Evolutionary conservation across 2,329 filamentous ascomycete species (phyloP).

Genomic region (Cytospora leucostoma): DNA sequence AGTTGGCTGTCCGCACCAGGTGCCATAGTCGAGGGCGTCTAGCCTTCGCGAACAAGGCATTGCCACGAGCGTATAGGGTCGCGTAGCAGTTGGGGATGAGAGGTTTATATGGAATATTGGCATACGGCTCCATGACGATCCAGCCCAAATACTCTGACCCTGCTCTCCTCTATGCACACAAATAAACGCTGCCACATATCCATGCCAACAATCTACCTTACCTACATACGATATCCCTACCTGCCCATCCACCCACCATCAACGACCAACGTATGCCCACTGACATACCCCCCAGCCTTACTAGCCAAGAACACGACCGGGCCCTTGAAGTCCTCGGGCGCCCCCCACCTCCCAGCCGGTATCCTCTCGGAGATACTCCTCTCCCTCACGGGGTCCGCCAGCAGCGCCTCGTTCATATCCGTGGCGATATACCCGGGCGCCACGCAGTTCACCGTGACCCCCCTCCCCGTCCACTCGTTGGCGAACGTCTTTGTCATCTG

Average conservation of each 20-base stretch:
- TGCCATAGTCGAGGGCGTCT: conserved; percentile 59
- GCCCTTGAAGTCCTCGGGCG: conserved; percentile 85
- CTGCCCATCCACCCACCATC: conserved; percentile 94
- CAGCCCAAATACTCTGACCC: too few species aligned
- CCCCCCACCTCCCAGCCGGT: conserved; percentile 81
- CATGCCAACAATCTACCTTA: too few species aligned
- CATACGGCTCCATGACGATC: too few species aligned
- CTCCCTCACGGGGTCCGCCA: conserved; percentile 69
- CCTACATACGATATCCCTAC: too few species aligned
- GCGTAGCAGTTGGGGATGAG: too few species aligned
- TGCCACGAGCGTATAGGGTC: conserved; percentile 52
- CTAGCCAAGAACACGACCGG: conserved; percentile 76
- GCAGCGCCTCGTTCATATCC: conserved; percentile 89
- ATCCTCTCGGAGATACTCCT: conserved; percentile 78
- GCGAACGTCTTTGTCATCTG: conserved; percentile 83
- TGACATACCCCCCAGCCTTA: conserved; percentile 76
- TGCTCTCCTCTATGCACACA: too few species aligned
- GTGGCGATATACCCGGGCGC: conserved; percentile 89
- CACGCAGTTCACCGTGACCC: conserved; percentile 84
- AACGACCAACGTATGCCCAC: conserved; percentile 77
- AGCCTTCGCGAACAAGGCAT: conserved; percentile 57
- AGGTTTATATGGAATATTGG: too few species aligned
- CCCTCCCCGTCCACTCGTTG: conserved; percentile 82
- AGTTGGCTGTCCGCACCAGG: conserved; percentile 66
- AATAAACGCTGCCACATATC: too few species aligned